Base-by-base conservation (phyloP, 495 filamentous ascomycete species). In the Chaetomidium leptoderma region DNA sequence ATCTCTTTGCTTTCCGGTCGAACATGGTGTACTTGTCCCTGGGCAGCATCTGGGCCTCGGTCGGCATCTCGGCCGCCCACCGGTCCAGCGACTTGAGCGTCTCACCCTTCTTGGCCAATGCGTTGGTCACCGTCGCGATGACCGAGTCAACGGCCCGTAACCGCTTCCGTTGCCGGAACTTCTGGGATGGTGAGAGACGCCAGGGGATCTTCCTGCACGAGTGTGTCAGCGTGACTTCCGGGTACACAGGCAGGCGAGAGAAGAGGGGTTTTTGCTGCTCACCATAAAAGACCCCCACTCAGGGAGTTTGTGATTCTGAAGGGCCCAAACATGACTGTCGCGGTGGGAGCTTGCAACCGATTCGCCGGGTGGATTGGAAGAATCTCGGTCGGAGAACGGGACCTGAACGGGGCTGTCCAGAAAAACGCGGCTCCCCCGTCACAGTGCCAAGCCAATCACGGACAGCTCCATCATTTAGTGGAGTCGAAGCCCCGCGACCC, bases 11-110 rank as follows among this genome's bases (percentile, higher is more conserved):
- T 72, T 96, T 97, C 63, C 91, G 85, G 74, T 95, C 91, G 76
- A 97, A 98, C 60, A 98, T 86, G 21, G 92, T 96, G 76, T 98
- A 98, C 73, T 98, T 98, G 74, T 98, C 93, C 72, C 84, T 87
- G 43, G 93, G 86, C 70, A 95, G 70, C 93, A 98, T 98, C 79
- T 97, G 91, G 70, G 83, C 82, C 81, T 98, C 93, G 29, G 83
- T 88, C 21, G 93, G 93, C 93, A 98, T 98, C 74, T 95, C 90
- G 51, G 75, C 77, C 74, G 90, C 95, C 93, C 93, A 98, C 62
- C 84, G 77, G 72, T 91, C 84, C 55, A 98, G 74, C 30, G 86
- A 78, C 70, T 87, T 88, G 35, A 88, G 75, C 4, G 73, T 83
- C 68, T 85, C 73, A 50, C 86, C 84, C 64, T 86, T 78, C 68